Evolutionary conservation across 1,284 basidiomycete species (phyloP).

Genomic region (Ustilago loliicola): DNA sequence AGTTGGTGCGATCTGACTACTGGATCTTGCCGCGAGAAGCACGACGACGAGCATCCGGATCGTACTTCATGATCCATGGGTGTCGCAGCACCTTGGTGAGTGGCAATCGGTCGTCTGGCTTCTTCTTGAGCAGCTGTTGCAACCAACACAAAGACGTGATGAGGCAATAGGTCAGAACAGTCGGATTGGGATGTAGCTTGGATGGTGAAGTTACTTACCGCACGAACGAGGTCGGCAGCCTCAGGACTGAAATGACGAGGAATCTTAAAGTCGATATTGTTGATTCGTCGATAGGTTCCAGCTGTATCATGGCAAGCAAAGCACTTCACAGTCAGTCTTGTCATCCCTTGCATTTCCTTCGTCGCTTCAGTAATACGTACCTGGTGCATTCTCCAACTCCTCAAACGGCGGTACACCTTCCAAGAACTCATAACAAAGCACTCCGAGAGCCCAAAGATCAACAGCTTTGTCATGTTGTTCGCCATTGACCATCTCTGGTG

Average conservation of each 20-base stretch:
- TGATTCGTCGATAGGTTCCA: slow-evolving; percentile 63
- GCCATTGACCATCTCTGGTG: slow-evolving; percentile 97
- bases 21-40: slow-evolving; percentile 51
- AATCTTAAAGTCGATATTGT: slow-evolving; percentile 61
- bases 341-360: slow-evolving; percentile 73
- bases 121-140: slow-evolving; percentile 84
- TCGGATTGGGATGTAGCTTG: background rate
- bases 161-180: background rate
- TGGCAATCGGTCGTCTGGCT: slow-evolving; percentile 85
- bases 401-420: slow-evolving; percentile 95
- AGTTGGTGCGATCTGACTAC: background rate
- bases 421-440: slow-evolving; percentile 94
- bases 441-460: slow-evolving; percentile 97
- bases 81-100: slow-evolving; percentile 85
- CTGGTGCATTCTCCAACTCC: slow-evolving; percentile 77
- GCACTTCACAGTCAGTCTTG: background rate
- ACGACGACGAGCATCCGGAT: slow-evolving; percentile 63
- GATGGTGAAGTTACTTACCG: slow-evolving; percentile 27
- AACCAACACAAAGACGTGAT: background rate
- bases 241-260: slow-evolving; percentile 60
- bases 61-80: slow-evolving; percentile 91
- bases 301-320: slow-evolving; percentile 6
- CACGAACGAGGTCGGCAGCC: slow-evolving; percentile 56
- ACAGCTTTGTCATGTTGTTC: slow-evolving; percentile 88
- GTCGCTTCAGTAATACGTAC: background rate